Conservation (phyloP, 2,329 filamentous ascomycete species). For the Diaporthe sp. region DNA sequence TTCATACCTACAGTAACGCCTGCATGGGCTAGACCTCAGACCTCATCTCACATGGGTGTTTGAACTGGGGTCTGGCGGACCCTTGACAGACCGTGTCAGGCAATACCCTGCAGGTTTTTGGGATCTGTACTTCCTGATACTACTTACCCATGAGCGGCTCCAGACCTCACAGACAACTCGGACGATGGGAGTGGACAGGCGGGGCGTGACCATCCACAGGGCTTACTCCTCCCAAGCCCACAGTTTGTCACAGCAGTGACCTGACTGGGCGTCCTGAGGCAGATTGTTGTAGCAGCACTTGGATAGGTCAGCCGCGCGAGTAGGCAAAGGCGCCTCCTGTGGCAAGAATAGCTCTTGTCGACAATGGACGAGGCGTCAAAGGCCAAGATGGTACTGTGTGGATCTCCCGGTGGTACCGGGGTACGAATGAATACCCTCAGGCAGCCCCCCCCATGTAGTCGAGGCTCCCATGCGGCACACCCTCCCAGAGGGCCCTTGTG, state of each 20-base stretch:
- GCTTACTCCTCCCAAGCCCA: slow-evolving; percentile 15
- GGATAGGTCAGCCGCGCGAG: slow-evolving; percentile 4
- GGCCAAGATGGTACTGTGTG: slow-evolving; percentile 32
- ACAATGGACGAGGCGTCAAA: slow-evolving; percentile 9
- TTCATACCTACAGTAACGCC: slow-evolving; percentile 22
- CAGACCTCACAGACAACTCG: slow-evolving; percentile 22
- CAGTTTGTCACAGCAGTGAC: slow-evolving; percentile 24
- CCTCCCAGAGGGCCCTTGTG: background rate
- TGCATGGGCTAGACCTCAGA: slow-evolving; percentile 33
- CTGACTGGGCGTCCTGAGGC: slow-evolving; percentile 19
- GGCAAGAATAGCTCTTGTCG: slow-evolving; percentile 19
- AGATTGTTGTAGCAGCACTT: slow-evolving; percentile 20
- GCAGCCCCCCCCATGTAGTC: slow-evolving; percentile 18
- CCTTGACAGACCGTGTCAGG: slow-evolving; percentile 28
- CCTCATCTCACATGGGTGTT: slow-evolving; percentile 30
- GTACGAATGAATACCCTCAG: slow-evolving; percentile 11
- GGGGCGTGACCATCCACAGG: slow-evolving; percentile 10
- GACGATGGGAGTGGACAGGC: slow-evolving; percentile 21
- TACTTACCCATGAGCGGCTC: slow-evolving; percentile 27
- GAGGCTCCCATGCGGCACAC: slow-evolving; percentile 23
- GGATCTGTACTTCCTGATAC: slow-evolving; percentile 28
- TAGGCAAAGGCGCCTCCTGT: slow-evolving; percentile 24
- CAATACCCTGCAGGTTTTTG: slow-evolving; percentile 29
- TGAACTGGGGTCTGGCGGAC: slow-evolving; percentile 27
- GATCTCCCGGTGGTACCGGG: slow-evolving; percentile 25